Percentiles rank a stretch among this genome's conserved stretches.
These are phyloP conservation scores for Penicillium occitanis DNA, from an alignment of 2,329 filamentous ascomycete species.

Conservation along the genomic window DNA sequence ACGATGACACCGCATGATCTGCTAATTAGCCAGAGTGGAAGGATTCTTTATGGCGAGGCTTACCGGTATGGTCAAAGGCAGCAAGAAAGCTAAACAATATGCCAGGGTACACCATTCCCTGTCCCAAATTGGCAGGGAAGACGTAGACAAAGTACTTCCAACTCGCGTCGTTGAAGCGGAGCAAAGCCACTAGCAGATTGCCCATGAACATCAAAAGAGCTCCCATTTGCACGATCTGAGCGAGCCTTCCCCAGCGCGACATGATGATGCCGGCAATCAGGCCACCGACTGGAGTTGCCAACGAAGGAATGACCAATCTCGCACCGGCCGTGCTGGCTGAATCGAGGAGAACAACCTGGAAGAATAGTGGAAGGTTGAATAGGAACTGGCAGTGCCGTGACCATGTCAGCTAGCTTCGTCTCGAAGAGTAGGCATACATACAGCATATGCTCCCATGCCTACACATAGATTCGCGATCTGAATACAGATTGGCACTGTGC, in stretches of 20 bases:
- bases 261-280: conserved; percentile 48
- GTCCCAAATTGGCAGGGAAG: conserved; percentile 49
- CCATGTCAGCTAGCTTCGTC: conserved; percentile 4
- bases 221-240: conserved; percentile 42
- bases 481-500: conserved; percentile 54
- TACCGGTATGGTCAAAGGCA: conserved; percentile 62
- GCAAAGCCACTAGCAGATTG: conserved; percentile 42
- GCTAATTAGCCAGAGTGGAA: not conserved
- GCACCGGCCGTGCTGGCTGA: conserved; percentile 47
- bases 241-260: conserved; percentile 49
- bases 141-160: conserved; percentile 51
- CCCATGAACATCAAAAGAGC: conserved; percentile 47
- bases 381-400: conserved; percentile 36
- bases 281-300: conserved; percentile 48
- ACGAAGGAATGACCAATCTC: conserved; percentile 47
- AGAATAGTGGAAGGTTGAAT: conserved; percentile 51
- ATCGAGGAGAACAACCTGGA: conserved; percentile 44
- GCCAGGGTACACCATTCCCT: conserved; percentile 49
- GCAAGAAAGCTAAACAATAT: conserved; percentile 63
- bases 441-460: conserved; percentile 62
- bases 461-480: conserved; percentile 61
- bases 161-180: conserved; percentile 43
- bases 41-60: conserved; percentile 23
- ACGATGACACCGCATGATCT: conserved; percentile 65
- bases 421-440: conserved; percentile 31